Base-by-base conservation (phyloP, 2,329 filamentous ascomycete genomes). In the Intubia oerlemansii region DNA sequence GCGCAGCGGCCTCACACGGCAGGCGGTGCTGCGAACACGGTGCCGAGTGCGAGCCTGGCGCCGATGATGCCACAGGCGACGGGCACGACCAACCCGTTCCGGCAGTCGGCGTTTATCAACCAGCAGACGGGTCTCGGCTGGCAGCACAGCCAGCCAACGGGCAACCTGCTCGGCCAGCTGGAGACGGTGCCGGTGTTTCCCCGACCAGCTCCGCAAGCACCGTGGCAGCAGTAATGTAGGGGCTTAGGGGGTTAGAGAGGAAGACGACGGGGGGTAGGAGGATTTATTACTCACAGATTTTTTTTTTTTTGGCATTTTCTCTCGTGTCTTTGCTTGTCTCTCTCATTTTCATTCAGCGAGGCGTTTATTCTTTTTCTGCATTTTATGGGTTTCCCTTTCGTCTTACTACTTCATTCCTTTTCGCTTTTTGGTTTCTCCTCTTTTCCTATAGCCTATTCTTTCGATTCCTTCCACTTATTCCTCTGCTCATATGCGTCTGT, bases 31-130 rank as follows among this genome's bases (percentile, higher is more conserved):
- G 42, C 64, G 75, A 3, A 92, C 84, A 1, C 81, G 5, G 11
- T n/a, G 9, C 24, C 28, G 6, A 22, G 23, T 1, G 13, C 29
- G n/a, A 16, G 18, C 27, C 53, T 51, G 13, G 50, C 51, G 19
- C 50, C 48, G 9, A 52, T 88, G 5, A 62, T 63, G 30, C 68
- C 81, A 3, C 81, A 85, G 42, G 65, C 75, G 2, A 93, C 84
- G 0, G 84, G 82, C 7, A 81, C 68, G 42, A 93, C 84, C 3
- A 98, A 98, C 43, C 88, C 88, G 1, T 95, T 95, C 62, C 67
- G 88, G 11, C 82, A 95, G 45, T 80, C 77, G 25, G 70, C 74
- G 4, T 91, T 93, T 47, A 73, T 91, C 29, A 88, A 91, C 44
- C 82, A 91, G 43, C 62, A 71, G 36, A 91, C 82, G 0, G 84